Conservation (phyloP, 768 basidiomycete genomes). For the Podaxis sp. region DNA sequence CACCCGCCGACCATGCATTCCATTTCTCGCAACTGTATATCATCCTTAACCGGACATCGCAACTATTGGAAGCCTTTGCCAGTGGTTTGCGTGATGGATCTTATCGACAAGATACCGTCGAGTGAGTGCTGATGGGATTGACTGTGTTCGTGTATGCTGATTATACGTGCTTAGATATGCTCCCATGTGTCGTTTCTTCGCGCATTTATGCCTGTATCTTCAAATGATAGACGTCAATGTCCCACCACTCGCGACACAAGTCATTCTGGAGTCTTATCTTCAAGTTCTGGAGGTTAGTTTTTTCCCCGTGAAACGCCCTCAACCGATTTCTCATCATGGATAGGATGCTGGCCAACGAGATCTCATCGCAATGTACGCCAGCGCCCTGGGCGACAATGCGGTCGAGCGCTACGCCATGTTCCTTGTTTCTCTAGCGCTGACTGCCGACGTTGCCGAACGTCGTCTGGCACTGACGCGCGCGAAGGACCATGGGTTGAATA, state of each 20-base stretch:
- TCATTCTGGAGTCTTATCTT: conserved; percentile 85
- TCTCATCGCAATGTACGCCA: conserved; percentile 91
- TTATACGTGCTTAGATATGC: not conserved
- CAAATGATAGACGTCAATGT: conserved; percentile 75
- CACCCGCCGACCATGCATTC: conserved; percentile 69
- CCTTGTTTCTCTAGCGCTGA: conserved; percentile 71
- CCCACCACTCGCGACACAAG: conserved; percentile 70
- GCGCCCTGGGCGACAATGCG: conserved; percentile 85
- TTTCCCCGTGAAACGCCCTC: not conserved
- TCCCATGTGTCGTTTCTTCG: conserved; percentile 78
- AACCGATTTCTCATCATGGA: not conserved
- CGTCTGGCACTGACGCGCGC: conserved; percentile 69
- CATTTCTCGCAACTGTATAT: conserved; percentile 80
- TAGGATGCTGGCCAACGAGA: conserved; percentile 75
- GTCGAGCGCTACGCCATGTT: conserved; percentile 90
- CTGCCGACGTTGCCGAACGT: conserved; percentile 60
- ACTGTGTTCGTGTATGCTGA: not conserved
- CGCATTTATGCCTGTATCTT: conserved; percentile 87
- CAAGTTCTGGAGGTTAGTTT: conserved; percentile 72
- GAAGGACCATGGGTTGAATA: conserved; percentile 79
- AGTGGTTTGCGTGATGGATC: conserved; percentile 47
- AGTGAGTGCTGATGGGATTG: conserved; percentile 37
- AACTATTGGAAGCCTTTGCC: conserved; percentile 67
- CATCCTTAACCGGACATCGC: conserved; percentile 64
- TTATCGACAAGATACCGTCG: conserved; percentile 43